These are phyloP conservation scores for Nepenthes gracilis DNA, from an alignment of 148 eudicot genomes.

Conservation along the genomic window DNA sequence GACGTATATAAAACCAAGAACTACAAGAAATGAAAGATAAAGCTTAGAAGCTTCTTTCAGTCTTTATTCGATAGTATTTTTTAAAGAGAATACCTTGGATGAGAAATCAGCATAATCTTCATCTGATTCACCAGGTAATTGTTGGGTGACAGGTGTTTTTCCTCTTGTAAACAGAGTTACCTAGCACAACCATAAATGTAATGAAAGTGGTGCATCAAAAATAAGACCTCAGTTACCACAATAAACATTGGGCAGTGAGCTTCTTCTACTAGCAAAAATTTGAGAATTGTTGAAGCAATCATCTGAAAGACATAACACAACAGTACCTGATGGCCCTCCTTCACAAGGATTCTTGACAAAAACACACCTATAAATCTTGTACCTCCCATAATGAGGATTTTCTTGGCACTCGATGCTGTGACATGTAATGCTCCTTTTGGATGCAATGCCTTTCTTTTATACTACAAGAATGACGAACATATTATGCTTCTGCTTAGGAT, in stretches of 20 bases:
- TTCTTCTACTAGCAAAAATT: neutral
- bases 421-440: slow-evolving; percentile 57
- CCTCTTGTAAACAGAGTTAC: slow-evolving; percentile 96
- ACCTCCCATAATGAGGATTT: slow-evolving; percentile 93
- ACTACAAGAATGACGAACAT: slow-evolving; percentile 29
- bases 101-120: slow-evolving; percentile 58
- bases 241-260: neutral
- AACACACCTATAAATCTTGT: slow-evolving; percentile 92
- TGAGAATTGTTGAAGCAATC: too few species aligned
- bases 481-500: neutral
- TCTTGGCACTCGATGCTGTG: slow-evolving; percentile 72
- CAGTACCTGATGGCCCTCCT: slow-evolving; percentile 88
- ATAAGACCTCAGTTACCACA: neutral
- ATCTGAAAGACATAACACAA: neutral
- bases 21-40: neutral
- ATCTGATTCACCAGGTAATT: slow-evolving; percentile 84
- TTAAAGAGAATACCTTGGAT: slow-evolving; percentile 45
- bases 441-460: slow-evolving; percentile 60
- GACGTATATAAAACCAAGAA: neutral
- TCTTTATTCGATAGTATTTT: neutral
- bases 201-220: neutral
- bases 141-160: slow-evolving; percentile 81
- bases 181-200: slow-evolving; percentile 17
- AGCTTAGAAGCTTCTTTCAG: neutral
- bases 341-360: slow-evolving; percentile 74